Conservation (phyloP, 805 yeast genomes). For the Pichia paraexigua region DNA sequence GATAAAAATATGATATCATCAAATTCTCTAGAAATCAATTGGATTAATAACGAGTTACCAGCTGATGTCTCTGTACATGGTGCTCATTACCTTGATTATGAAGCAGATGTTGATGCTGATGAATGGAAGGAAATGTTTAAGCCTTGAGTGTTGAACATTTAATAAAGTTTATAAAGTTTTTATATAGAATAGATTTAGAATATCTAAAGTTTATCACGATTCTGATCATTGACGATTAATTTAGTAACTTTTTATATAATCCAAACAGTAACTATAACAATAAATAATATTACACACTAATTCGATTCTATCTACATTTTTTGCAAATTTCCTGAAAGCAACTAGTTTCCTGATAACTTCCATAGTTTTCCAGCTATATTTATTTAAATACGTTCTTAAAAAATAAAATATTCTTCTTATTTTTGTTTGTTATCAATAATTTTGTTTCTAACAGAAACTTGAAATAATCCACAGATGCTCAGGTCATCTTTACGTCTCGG, state of each 20-base stretch:
- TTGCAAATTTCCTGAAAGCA: conserved; percentile 60
- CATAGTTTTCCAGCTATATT: conserved; percentile 29
- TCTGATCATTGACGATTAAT: background rate
- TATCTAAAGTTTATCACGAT: background rate
- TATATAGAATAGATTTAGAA: background rate
- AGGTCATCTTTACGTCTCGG: conserved; percentile 67
- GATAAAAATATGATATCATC: background rate
- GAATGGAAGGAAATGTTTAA: background rate
- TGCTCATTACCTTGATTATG: background rate
- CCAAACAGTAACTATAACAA: too few relatives aligned
- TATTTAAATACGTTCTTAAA: conserved; percentile 36
- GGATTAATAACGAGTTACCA: background rate
- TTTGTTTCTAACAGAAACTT: conserved; percentile 14
- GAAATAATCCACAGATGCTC: conserved; percentile 48
- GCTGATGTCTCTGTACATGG: background rate
- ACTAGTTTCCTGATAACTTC: conserved; percentile 45
- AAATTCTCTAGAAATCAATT: background rate
- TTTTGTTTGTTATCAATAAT: conserved; percentile 36
- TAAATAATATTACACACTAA: conserved; percentile 43
- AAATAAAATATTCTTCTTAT: conserved; percentile 38
- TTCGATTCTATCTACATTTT: conserved; percentile 50
- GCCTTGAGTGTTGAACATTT: background rate
- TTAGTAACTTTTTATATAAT: background rate
- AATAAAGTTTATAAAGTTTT: background rate
- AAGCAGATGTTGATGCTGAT: background rate